Conservation (phyloP, 2,329 filamentous ascomycete species). For the Sporothrix euskadiensis region DNA sequence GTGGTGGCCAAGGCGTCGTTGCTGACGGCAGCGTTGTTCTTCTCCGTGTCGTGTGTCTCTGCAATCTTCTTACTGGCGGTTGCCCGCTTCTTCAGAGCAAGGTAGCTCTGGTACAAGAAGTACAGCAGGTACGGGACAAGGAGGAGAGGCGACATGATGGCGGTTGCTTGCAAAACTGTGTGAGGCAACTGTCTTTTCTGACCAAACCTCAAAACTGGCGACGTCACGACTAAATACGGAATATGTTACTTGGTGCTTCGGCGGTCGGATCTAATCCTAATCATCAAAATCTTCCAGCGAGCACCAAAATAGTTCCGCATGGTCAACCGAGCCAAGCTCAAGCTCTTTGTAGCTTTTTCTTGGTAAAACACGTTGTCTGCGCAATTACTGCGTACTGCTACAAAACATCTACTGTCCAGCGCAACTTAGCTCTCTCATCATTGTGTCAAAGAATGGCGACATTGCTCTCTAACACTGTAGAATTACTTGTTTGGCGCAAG, state of each 20-base stretch:
- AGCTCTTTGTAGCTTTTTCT: background rate
- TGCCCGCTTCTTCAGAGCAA: background rate
- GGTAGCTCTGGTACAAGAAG: conserved; percentile 15
- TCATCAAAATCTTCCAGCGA: background rate
- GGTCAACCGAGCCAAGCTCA: background rate
- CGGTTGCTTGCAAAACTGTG: background rate
- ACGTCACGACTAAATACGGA: background rate
- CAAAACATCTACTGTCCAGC: background rate
- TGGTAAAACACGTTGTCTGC: background rate
- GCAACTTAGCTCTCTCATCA: background rate
- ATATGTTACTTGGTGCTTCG: background rate
- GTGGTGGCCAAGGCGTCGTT: background rate
- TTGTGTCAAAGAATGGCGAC: conserved; percentile 12
- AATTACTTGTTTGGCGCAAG: conserved; percentile 16
- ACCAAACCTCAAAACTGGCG: background rate
- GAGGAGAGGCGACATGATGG: conserved; percentile 19
- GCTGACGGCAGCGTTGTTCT: background rate
- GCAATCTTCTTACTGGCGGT: background rate
- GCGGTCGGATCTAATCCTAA: background rate
- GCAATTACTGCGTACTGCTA: background rate
- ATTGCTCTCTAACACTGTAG: conserved; percentile 10
- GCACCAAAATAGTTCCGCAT: background rate
- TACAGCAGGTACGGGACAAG: conserved; percentile 13
- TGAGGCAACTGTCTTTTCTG: background rate
- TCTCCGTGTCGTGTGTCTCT: background rate